Conservation (phyloP, 352 stramenopile species). For the Pythium pyrilobum region DNA sequence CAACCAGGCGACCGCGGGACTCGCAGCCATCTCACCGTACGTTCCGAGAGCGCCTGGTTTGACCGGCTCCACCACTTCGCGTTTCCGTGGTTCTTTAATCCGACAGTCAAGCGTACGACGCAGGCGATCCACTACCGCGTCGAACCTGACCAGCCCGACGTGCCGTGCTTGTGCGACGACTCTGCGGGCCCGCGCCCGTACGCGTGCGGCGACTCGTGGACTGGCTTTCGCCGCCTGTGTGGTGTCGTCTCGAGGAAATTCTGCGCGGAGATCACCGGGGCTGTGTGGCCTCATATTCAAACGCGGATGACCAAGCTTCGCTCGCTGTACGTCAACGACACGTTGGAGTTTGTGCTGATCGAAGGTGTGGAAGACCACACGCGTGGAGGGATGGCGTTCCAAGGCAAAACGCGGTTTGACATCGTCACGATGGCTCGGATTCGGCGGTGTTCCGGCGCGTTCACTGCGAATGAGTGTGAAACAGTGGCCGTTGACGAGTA, state of each 20-base stretch:
- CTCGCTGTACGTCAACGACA: background rate
- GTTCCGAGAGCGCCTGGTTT: conserved; percentile 21
- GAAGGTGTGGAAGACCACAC: background rate
- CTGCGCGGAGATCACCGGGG: background rate
- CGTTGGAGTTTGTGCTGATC: conserved; percentile 1
- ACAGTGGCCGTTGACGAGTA: conserved; percentile 20
- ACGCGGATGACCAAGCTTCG: background rate
- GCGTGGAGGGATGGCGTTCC: background rate
- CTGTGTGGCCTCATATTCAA: background rate
- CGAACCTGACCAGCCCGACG: too few species aligned
- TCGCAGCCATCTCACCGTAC: background rate
- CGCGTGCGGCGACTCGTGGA: background rate
- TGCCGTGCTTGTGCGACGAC: too few species aligned
- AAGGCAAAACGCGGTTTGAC: conserved; percentile 6
- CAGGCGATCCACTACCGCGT: conserved; percentile 1
- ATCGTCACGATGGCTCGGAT: conserved; percentile 7
- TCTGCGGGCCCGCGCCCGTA: too few species aligned
- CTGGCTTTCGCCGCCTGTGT: background rate
- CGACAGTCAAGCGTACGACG: conserved; percentile 24
- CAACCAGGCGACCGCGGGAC: background rate
- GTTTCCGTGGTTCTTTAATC: conserved; percentile 26
- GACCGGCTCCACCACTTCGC: conserved; percentile 42
- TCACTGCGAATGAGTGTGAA: background rate
- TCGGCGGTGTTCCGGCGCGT: background rate
- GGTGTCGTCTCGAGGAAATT: background rate